Evolutionary conservation across 2,329 filamentous ascomycete species (phyloP), one percentile per base, ranked within the genome.

Genomic region (Ceratocystis colombiana): DNA sequence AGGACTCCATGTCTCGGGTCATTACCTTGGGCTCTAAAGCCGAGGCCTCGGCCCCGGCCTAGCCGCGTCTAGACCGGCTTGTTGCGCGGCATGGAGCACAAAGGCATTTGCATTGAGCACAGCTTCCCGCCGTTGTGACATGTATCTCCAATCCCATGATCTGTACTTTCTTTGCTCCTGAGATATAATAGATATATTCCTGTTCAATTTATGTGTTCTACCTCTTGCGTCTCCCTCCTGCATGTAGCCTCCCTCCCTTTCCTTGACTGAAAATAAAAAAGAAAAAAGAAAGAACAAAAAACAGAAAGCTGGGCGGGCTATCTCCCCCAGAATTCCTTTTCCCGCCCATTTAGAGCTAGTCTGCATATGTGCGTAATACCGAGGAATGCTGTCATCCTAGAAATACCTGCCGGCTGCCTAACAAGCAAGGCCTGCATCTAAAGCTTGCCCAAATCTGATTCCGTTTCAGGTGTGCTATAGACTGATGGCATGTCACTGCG

Each of bases 401-500:
- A 5, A 25, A 22, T 53, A 25, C 22, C 48, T 50, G 48, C 48
- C 46, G 20, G 46, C n/a, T 50, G 48, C n/a, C 48, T 53, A 10
- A 28, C 20, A 22, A 28, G 20, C 22, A 53, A 53, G 48, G 8
- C 48, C n/a, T 50, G 45, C n/a, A 7, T 4, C 17, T 48, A 28
- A 17, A 12, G 30, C 41, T 50, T 22, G 22, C 22, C 44, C 5
- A 37, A 15, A 8, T 64, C 62, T 10, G 15, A 28, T n/a, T 37
- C 37, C 6, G 59, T 22, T 17, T 41, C 45, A 64, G 41, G 45
- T 1, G 28, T 41, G 7, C 61, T 33, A 20, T 64, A 65, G 20
- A 67, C 61, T 25, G 41, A 37, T 22, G 65, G 65, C 62, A 65
- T 67, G 30, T 65, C 63, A 41, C 61, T 53, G 28, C 61, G 28